A percentile compares a stretch with the other conserved stretches of the same genome.
These are phyloP conservation scores for Lasiodiplodia gonubiensis DNA, from an alignment of 2,329 filamentous ascomycete species.

Conservation along the genomic window DNA sequence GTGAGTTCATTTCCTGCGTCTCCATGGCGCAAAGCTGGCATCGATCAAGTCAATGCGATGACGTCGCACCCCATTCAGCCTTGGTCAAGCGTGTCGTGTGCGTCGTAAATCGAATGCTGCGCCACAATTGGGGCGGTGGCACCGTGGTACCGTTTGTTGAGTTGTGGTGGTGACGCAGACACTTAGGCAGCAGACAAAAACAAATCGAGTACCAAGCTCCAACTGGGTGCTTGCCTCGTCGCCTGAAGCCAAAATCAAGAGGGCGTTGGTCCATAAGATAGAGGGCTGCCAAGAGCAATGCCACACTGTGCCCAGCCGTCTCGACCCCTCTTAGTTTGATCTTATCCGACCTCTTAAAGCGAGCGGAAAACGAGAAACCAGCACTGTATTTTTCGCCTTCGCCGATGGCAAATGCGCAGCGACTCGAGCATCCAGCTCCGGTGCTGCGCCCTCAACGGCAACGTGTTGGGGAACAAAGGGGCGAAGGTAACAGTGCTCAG, in stretches of 20 bases:
- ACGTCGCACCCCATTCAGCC: slow-evolving; percentile 19
- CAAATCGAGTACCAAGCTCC: background rate
- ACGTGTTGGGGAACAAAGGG: background rate
- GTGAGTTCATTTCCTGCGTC: background rate
- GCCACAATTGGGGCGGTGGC: slow-evolving; percentile 16
- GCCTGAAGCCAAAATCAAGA: background rate
- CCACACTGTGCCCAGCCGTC: slow-evolving; percentile 18
- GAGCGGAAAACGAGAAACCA: background rate
- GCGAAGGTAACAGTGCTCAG: background rate
- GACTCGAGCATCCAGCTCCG: background rate
- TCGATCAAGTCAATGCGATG: background rate
- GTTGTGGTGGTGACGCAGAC: background rate
- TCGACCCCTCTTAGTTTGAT: slow-evolving; percentile 11
- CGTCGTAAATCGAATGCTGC: background rate
- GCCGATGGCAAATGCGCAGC: background rate
- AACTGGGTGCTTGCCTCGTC: slow-evolving; percentile 10
- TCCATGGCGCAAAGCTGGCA: background rate
- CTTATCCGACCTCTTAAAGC: background rate
- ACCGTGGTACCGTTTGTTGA: background rate
- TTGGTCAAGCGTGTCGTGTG: background rate
- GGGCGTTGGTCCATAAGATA: slow-evolving; percentile 7
- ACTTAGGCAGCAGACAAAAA: background rate
- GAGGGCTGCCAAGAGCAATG: slow-evolving; percentile 20
- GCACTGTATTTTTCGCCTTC: background rate
- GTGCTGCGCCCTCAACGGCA: background rate